Evolutionary conservation across 306 rosid genomes (phyloP), one percentile per base, ranked within the genome.

Genomic region (Astragalus glycyphyllos): DNA sequence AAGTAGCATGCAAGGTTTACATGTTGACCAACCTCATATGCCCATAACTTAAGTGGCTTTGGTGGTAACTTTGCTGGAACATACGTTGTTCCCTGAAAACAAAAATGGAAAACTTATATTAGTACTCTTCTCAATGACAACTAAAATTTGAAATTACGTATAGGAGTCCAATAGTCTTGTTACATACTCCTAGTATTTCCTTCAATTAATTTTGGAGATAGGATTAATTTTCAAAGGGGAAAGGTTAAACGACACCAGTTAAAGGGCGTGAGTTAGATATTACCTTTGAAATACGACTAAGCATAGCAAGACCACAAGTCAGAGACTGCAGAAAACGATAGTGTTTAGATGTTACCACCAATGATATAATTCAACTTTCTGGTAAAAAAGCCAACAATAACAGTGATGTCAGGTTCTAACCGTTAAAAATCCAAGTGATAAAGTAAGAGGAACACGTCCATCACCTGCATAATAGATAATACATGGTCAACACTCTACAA

Each of bases 371-470:
- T 44, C 31, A 80, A 64, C 35, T 41, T 55, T 46, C 51, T 51
- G 38, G 48, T 37, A 41, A 68, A 55, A 38, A 23, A 70, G 37
- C 12, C 8, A 69, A 32, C 8, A 69, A 32, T 55, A 9, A 53
- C 4, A 40, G 13, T 58, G 51, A 57, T 72, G 45, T 10, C 8
- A 42, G 41, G 73, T 59, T 77, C 95, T 80, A 61, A 94, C 99
- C 92, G 99, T 91, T 59, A 94, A 80, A 50, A 91, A 76, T 53
- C 99, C 99, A 74, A 91, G 99, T 20, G 97, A 91, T 68, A 91
- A 79, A 73, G 81, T 50, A 58, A 89, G 11, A 37, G 99, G 99
- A 71, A 94, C 86, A 5, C 61, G 84, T 79, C 99, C 97, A 80
- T 94, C 88, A 71, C 97, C 99, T 91, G 71, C 71, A 62, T 23